A percentile compares a stretch with the other conserved stretches of the same genome.
Conservation (phyloP, 805 yeast species). For the Starmerella apis region DNA sequence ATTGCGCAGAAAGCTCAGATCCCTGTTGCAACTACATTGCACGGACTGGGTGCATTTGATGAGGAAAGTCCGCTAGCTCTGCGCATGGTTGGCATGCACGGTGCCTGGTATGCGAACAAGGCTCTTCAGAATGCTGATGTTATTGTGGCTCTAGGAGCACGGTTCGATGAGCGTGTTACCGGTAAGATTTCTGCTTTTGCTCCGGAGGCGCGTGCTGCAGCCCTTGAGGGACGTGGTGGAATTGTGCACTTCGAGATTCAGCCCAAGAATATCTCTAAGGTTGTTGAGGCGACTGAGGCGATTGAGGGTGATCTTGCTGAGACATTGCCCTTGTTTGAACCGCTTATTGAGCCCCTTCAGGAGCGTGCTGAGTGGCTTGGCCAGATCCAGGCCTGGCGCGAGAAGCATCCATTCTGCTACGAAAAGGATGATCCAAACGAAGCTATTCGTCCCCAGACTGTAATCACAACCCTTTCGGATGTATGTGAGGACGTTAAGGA, state of each 20-base stretch:
- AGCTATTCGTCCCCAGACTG: conserved; percentile 83
- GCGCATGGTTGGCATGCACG: conserved; percentile 99
- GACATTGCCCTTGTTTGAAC: conserved; percentile 63
- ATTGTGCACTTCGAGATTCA: conserved; percentile 91
- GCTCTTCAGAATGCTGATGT: conserved; percentile 91
- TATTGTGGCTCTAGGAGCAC: conserved; percentile 88
- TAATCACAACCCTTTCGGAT: conserved; percentile 64
- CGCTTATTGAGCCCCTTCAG: conserved; percentile 50
- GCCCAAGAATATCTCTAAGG: conserved; percentile 96
- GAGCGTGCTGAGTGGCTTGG: conserved; percentile 73
- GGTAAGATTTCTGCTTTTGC: conserved; percentile 79
- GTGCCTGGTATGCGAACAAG: conserved; percentile 85
- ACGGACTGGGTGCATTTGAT: conserved; percentile 89
- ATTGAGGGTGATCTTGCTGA: conserved; percentile 89
- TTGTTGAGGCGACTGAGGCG: conserved; percentile 87
- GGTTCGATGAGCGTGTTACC: conserved; percentile 98
- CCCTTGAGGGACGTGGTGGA: conserved; percentile 83
- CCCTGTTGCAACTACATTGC: conserved; percentile 93
- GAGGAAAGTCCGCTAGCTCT: conserved; percentile 82
- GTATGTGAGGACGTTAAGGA: conserved; percentile 54
- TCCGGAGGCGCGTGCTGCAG: conserved; percentile 85
- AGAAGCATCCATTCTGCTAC: conserved; percentile 74
- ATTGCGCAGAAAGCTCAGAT: conserved; percentile 82
- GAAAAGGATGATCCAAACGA: conserved; percentile 52
- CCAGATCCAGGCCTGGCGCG: conserved; percentile 70